Evolutionary conservation across 805 yeast genomes (phyloP).

Genomic region (Tetrapisispora taiwanensis): DNA sequence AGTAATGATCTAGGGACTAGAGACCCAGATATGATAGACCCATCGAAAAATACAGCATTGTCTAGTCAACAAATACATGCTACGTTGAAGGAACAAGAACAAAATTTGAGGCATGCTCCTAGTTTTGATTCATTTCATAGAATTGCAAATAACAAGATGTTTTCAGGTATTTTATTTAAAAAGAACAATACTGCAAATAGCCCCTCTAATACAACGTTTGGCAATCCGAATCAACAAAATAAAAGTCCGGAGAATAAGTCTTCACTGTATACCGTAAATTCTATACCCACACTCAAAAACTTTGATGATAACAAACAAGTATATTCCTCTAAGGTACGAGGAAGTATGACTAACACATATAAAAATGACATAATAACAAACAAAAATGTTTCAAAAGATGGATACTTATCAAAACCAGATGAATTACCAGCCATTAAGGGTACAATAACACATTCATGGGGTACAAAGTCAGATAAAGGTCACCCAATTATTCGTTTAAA

Average conservation of each 20-base stretch:
- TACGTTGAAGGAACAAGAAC: neutral
- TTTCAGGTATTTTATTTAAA: constrained; percentile 23
- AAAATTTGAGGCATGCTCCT: constrained; percentile 8
- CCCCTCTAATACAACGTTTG: neutral
- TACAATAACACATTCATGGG: constrained; percentile 44
- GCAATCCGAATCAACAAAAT: neutral
- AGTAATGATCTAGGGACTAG: constrained; percentile 8
- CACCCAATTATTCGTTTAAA: constrained; percentile 18
- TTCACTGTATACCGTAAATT: neutral
- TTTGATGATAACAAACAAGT: neutral
- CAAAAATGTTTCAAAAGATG: neutral
- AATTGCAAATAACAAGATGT: constrained; percentile 22
- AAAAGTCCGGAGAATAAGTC: neutral
- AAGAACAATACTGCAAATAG: constrained; percentile 10
- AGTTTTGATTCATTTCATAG: constrained; percentile 24
- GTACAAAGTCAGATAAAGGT: constrained; percentile 17
- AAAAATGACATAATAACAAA: neutral
- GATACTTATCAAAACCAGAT: neutral
- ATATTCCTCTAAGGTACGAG: neutral
- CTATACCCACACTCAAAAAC: neutral
- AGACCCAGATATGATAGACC: neutral
- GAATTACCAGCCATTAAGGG: constrained; percentile 34
- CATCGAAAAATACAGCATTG: neutral
- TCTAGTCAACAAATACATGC: neutral
- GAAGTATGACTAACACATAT: neutral